Conservation (phyloP, 306 rosid species). For the Purshia tridentata region DNA sequence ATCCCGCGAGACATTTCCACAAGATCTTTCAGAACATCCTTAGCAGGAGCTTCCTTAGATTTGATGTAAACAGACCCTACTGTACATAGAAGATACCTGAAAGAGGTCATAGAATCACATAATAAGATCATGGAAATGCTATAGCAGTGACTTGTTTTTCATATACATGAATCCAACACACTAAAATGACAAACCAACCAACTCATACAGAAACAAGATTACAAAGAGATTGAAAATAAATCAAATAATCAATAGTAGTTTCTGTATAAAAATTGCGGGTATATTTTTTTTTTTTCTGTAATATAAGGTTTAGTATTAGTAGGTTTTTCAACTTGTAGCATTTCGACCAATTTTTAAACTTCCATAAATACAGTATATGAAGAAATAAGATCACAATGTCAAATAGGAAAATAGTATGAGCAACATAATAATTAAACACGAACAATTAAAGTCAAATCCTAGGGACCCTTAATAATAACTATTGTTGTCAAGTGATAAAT, state of each 20-base stretch:
- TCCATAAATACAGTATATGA: neutral
- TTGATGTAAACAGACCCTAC: constrained; percentile 63
- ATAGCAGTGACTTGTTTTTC: neutral
- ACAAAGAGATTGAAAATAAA: neutral
- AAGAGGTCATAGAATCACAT: neutral
- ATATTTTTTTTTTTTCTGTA: too few relatives aligned
- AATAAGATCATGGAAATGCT: neutral
- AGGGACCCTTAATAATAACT: neutral
- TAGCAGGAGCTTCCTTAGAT: constrained; percentile 67
- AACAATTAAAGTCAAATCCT: neutral
- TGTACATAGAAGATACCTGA: constrained; percentile 57
- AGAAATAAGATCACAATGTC: neutral
- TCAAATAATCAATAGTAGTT: neutral
- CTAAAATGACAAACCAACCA: neutral
- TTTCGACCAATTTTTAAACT: neutral
- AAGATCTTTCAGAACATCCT: constrained; percentile 59
- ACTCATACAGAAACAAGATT: neutral
- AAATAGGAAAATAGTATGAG: neutral
- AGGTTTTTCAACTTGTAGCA: neutral
- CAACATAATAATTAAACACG: neutral
- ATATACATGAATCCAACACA: neutral
- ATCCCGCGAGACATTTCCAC: constrained; percentile 66
- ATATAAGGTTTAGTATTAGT: neutral
- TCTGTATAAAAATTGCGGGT: neutral
- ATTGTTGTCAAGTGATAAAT: neutral